Conservation (phyloP, 495 filamentous ascomycete genomes). For the Durotheca rogersii region DNA sequence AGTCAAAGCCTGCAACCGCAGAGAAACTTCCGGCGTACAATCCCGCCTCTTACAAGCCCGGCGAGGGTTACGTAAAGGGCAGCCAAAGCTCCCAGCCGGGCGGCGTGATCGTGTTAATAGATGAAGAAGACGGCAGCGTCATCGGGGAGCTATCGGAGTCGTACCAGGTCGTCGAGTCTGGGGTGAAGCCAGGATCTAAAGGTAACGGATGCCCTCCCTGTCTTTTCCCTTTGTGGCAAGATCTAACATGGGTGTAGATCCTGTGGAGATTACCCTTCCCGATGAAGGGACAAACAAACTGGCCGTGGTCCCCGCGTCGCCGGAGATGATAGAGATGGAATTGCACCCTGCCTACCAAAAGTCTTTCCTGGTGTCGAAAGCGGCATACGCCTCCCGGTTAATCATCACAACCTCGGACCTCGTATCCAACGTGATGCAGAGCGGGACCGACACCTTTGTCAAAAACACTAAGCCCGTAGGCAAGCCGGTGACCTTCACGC, state of each 20-base stretch:
- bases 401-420: slow-evolving; percentile 84
- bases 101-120: slow-evolving; percentile 87
- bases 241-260: slow-evolving; percentile 55
- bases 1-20: slow-evolving; percentile 42
- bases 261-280: slow-evolving; percentile 87
- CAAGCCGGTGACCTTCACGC: slow-evolving; percentile 84
- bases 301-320: slow-evolving; percentile 70
- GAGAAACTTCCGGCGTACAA: slow-evolving; percentile 66
- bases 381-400: slow-evolving; percentile 84
- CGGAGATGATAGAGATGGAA: slow-evolving; percentile 77
- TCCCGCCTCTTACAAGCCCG: slow-evolving; percentile 73
- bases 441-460: slow-evolving; percentile 76
- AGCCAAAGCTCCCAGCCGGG: slow-evolving; percentile 50
- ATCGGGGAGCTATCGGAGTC: slow-evolving; percentile 87
- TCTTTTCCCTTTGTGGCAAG: background rate
- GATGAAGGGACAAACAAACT: slow-evolving; percentile 69
- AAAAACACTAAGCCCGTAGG: slow-evolving; percentile 70
- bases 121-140: slow-evolving; percentile 93
- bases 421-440: slow-evolving; percentile 72
- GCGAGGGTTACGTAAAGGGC: slow-evolving; percentile 68
- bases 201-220: slow-evolving; percentile 51
- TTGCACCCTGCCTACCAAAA: slow-evolving; percentile 86
- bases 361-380: slow-evolving; percentile 83
- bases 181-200: slow-evolving; percentile 80
- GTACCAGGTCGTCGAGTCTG: slow-evolving; percentile 73